Percentiles rank a stretch among this genome's conserved stretches.
phyloP scores from a whole-genome alignment of 2,329 filamentous ascomycete species.

The Blumeria hordei region DNA sequence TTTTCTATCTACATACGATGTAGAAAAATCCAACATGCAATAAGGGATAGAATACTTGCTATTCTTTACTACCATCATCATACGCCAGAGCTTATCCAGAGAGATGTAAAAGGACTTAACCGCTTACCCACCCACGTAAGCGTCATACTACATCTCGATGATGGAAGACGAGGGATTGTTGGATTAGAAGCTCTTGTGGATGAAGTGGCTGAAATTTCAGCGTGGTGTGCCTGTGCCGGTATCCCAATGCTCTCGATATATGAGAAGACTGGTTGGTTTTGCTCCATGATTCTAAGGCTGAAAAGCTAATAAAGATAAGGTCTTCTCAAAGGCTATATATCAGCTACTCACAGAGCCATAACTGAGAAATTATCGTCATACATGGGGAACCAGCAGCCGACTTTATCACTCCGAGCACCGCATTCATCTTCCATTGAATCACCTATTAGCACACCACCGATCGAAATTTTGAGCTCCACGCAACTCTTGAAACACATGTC shows the following conservation, averaged over 20 bases:
- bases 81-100: constrained; percentile 74
- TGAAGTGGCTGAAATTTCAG: constrained; percentile 73
- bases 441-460: constrained; percentile 20
- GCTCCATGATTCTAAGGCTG: background rate
- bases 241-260: constrained; percentile 79
- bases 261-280: constrained; percentile 54
- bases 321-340: constrained; percentile 68
- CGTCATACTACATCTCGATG: constrained; percentile 54
- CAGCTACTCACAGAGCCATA: constrained; percentile 60
- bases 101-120: constrained; percentile 53
- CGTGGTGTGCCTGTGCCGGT: constrained; percentile 78
- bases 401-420: constrained; percentile 48
- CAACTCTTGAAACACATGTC: constrained; percentile 20
- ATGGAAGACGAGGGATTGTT: constrained; percentile 41
- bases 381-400: constrained; percentile 53
- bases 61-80: constrained; percentile 88
- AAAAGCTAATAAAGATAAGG: constrained; percentile 25
- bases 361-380: constrained; percentile 63
- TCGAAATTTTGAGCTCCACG: constrained; percentile 15
- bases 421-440: constrained; percentile 36
- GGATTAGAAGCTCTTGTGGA: constrained; percentile 68
- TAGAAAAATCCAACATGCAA: constrained; percentile 54
- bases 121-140: constrained; percentile 70
- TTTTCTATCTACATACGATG: constrained; percentile 76
- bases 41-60: constrained; percentile 54